These are phyloP conservation scores for Murraya paniculata DNA, from an alignment of 345 rosid genomes.

Conservation along the genomic window DNA sequence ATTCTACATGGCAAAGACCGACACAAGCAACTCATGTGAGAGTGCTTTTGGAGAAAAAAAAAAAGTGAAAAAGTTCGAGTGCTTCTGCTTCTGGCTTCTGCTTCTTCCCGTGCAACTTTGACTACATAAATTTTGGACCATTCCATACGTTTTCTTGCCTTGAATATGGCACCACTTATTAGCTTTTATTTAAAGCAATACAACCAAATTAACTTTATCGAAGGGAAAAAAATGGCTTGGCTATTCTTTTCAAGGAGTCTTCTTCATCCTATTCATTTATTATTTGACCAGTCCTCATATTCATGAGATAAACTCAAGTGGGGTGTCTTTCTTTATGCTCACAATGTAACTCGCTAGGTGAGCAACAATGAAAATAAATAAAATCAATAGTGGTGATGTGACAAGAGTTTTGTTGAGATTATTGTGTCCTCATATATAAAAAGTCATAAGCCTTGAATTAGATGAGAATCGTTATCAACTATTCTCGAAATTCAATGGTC, in stretches of 20 bases:
- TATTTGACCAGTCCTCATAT: not conserved
- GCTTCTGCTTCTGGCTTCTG: slow-evolving; percentile 4
- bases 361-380: not conserved
- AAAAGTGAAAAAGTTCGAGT: not conserved
- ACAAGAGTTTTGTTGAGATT: not conserved
- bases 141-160: not conserved
- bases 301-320: not conserved
- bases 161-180: not conserved
- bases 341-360: not conserved
- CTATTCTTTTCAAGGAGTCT: not conserved
- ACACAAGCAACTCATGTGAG: slow-evolving; percentile 31
- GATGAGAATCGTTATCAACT: not conserved
- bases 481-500: not conserved
- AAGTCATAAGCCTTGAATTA: not conserved
- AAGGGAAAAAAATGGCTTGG: not conserved
- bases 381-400: not conserved
- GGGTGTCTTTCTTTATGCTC: not conserved
- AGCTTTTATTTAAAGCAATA: not conserved
- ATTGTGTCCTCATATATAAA: not conserved
- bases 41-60: not conserved
- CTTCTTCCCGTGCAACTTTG: slow-evolving; percentile 13
- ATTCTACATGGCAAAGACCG: slow-evolving; percentile 12
- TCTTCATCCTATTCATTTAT: not conserved
- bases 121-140: not conserved
- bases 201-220: not conserved